These are phyloP conservation scores for Saposhnikovia divaricata DNA, from an alignment of 129 eudicot genomes.

Conservation along the genomic window DNA sequence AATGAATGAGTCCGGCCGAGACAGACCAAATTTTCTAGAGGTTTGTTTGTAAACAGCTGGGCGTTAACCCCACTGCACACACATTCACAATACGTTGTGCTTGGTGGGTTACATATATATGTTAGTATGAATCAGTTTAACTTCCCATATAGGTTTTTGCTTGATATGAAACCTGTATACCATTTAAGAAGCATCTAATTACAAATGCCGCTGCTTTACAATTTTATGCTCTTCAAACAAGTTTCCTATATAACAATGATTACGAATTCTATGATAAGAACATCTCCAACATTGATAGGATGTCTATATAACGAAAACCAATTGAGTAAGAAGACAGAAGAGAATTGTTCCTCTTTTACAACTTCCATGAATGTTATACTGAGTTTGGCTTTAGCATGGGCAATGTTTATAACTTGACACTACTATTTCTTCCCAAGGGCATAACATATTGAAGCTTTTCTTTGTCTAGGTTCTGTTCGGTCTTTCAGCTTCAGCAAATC, in stretches of 20 bases:
- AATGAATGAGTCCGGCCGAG: too few species aligned
- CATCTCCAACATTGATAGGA: not conserved
- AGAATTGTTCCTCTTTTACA: not conserved
- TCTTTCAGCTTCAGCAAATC: constrained; percentile 56
- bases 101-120: too few species aligned
- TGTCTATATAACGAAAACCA: not conserved
- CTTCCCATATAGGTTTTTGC: too few species aligned
- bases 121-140: too few species aligned
- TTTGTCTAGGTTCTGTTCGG: constrained; percentile 68
- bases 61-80: too few species aligned
- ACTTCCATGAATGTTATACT: not conserved
- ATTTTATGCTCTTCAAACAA: too few species aligned
- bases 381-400: not conserved
- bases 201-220: not conserved
- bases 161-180: not conserved
- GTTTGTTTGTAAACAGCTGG: too few species aligned
- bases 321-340: not conserved
- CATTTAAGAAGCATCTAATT: not conserved
- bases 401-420: not conserved
- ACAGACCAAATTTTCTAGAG: too few species aligned
- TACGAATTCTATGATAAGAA: too few species aligned
- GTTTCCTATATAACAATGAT: too few species aligned
- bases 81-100: too few species aligned
- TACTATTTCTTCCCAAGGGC: not conserved
- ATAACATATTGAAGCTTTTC: not conserved